Conservation (phyloP, 257 asterid genomes). For the Asclepias syriaca region DNA sequence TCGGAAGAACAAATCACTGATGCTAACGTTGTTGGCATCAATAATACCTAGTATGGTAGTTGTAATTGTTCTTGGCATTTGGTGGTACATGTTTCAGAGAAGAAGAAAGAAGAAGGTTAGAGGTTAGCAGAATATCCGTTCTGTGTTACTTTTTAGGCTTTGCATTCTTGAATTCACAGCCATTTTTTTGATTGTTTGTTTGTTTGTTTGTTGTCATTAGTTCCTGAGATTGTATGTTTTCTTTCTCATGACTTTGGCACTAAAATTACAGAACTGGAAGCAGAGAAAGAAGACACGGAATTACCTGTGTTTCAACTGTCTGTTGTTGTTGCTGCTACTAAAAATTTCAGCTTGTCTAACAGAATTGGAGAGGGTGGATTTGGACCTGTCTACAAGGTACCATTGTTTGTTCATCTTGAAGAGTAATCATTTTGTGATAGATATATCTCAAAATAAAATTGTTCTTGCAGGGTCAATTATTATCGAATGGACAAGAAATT, state of each 20-base stretch:
- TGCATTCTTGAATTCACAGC: no score
- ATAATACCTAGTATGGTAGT: slow-evolving; percentile 3
- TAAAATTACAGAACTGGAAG: slow-evolving; percentile 5
- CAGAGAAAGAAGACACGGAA: slow-evolving; percentile 25
- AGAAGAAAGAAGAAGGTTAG: slow-evolving; percentile 3
- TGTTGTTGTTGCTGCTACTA: slow-evolving; percentile 29
- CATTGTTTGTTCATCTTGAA: neutral
- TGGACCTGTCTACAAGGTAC: slow-evolving; percentile 57
- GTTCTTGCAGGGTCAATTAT: slow-evolving; percentile 32
- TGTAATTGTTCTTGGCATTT: slow-evolving; percentile 9
- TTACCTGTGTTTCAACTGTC: slow-evolving; percentile 34
- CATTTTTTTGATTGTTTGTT: neutral
- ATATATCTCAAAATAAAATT: neutral
- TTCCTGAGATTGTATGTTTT: no score
- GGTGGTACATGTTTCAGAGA: slow-evolving; percentile 8
- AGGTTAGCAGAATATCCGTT: slow-evolving; percentile 7
- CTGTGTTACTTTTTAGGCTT: neutral
- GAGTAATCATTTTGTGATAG: neutral
- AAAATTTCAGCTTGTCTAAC: slow-evolving; percentile 30
- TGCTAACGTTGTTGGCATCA: neutral
- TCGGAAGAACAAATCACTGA: neutral
- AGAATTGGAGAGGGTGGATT: slow-evolving; percentile 57
- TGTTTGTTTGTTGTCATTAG: neutral
- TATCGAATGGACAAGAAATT: slow-evolving; percentile 36
- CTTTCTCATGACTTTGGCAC: neutral